Evolutionary conservation across 352 stramenopile species (phyloP).

Genomic region (Globisporangium spiculum): DNA sequence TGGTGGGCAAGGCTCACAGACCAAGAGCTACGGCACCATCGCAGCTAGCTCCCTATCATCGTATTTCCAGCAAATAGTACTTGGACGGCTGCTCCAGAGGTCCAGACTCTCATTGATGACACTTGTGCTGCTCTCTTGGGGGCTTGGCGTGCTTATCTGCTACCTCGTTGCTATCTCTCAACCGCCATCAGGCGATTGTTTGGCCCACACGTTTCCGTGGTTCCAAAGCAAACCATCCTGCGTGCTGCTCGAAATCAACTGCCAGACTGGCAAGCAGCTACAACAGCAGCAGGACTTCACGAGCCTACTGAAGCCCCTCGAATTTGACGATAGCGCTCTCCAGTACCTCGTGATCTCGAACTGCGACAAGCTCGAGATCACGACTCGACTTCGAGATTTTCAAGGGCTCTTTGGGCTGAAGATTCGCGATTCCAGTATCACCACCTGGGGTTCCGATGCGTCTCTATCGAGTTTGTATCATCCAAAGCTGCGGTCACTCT

Average conservation of each 20-base stretch:
- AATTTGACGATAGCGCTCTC: not conserved
- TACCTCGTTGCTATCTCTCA: not conserved
- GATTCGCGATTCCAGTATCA: not conserved
- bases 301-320: not conserved
- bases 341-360: conserved; percentile 9
- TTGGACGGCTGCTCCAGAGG: not conserved
- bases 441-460: not conserved
- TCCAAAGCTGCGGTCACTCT: conserved; percentile 1
- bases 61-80: not conserved
- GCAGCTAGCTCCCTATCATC: not conserved
- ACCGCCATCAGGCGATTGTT: not conserved
- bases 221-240: not conserved
- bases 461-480: not conserved
- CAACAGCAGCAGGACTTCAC: conserved; percentile 5
- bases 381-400: conserved; percentile 3
- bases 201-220: conserved; percentile 10
- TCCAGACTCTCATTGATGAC: not conserved
- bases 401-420: conserved; percentile 6
- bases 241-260: conserved; percentile 8
- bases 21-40: not conserved
- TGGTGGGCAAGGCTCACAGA: not conserved
- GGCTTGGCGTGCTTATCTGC: conserved; percentile 5
- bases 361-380: conserved; percentile 7
- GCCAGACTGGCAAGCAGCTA: not conserved
- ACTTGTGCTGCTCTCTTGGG: conserved; percentile 3